Base-by-base conservation (phyloP, 495 filamentous ascomycete species). In the Ascobolus immersus region DNA sequence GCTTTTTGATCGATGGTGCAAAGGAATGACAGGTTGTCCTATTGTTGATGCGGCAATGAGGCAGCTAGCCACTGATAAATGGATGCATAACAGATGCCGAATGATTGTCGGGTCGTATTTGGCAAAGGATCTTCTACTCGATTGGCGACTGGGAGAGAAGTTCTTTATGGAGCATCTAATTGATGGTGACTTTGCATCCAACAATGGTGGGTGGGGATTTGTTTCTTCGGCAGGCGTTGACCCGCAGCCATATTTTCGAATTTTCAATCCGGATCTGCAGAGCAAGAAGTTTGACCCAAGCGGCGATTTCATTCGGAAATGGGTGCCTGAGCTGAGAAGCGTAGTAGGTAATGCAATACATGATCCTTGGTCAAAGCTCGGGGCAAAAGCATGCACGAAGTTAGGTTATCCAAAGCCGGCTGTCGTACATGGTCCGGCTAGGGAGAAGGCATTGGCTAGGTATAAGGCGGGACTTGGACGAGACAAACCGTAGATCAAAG, bases 41-140 rank as follows among this genome's bases (percentile, higher is more conserved):
- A 72, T 92, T 44, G 72, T 92, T 40, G 82, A 93, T 51, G 82
- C 82, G 0, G 76, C 78, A 1, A 93, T 93, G 82, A 69, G 82
- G 14, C 78, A 89, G 49, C 48, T 92, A 2, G 57, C 55, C 15
- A 44, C 62, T 20, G 68, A 58, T 32, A 77, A 71, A 5, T 90
- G 70, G 55, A 78, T 91, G 76, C 81, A 84, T 52, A 91, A 93
- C 54, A 73, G 82, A 2, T 69, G 70, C 37, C 71, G 82, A 22
- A 91, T 91, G 81, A 67, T 81, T 23, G 70, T 75, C 2, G 78
- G 77, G 15, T 86, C 75, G 1, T 92, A 91, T 51, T 61, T 92
- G 0, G 62, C 71, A 36, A 92, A 92, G 50, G 73, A 92, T 42
- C 60, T 93, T 4, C 56, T 89, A 15, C 53, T 91, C 19, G 81